phyloP scores from a whole-genome alignment of 352 stramenopile genomes.

The Phytophthora hybrid region DNA sequence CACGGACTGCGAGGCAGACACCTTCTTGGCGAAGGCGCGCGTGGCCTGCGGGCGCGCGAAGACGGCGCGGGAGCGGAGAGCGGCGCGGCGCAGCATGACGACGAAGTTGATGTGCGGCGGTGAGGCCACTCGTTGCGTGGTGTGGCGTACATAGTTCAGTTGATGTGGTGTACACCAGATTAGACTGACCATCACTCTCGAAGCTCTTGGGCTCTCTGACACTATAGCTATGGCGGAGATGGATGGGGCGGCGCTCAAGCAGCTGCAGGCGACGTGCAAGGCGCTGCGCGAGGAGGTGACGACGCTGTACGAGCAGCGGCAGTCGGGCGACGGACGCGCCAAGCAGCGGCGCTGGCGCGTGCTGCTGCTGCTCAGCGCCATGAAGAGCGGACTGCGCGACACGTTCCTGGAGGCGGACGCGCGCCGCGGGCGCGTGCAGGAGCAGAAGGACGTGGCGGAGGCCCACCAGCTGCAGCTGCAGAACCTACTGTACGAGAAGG shows the following conservation, averaged over 20 bases:
- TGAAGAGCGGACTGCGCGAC: constrained; percentile 68
- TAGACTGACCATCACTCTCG: background rate
- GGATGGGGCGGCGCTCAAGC: constrained; percentile 44
- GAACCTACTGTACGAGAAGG: constrained; percentile 87
- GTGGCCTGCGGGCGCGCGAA: constrained; percentile 22
- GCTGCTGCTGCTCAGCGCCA: constrained; percentile 57
- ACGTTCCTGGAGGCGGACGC: constrained; percentile 77
- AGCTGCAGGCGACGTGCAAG: constrained; percentile 62
- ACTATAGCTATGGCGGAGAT: constrained; percentile 2
- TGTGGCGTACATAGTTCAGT: constrained; percentile 13
- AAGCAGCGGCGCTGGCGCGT: constrained; percentile 67
- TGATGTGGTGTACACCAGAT: background rate
- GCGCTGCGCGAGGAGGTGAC: constrained; percentile 54
- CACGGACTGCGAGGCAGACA: constrained; percentile 4
- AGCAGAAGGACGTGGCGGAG: constrained; percentile 80
- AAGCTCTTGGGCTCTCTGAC: no score
- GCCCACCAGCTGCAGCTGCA: constrained; percentile 81
- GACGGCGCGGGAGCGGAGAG: constrained; percentile 19
- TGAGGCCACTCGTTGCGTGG: constrained; percentile 27
- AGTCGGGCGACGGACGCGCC: constrained; percentile 18
- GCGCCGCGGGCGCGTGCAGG: constrained; percentile 72
- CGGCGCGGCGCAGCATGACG: constrained; percentile 31
- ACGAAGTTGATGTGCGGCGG: constrained; percentile 26
- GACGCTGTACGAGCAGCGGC: constrained; percentile 46
- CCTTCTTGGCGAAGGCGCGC: constrained; percentile 40